phyloP scores from a whole-genome alignment of 1,139 yeast genomes.

The Taphrina deformans region DNA sequence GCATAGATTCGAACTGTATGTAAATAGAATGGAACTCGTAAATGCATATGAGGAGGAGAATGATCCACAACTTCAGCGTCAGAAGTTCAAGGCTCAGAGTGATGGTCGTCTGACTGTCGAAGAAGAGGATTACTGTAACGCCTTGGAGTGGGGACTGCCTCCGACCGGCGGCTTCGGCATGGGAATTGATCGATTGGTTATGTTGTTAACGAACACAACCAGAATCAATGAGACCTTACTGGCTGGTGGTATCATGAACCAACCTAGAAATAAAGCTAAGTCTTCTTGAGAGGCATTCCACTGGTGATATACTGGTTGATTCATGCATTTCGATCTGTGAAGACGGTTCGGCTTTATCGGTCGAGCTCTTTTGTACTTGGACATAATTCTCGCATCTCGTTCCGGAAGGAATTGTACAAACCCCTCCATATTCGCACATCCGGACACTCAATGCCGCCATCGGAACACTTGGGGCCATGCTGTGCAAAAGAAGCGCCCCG shows the following conservation, averaged over 20 bases:
- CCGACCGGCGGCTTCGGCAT: constrained; percentile 99
- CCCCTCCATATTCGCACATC: constrained; percentile 13
- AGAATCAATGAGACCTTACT: constrained; percentile 78
- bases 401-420: background rate
- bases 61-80: constrained; percentile 66
- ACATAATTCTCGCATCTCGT: constrained; percentile 20
- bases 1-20: constrained; percentile 77
- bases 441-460: background rate
- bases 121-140: constrained; percentile 67
- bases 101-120: constrained; percentile 64
- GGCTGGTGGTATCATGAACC: constrained; percentile 75
- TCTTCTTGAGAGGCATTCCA: background rate
- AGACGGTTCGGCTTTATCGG: background rate
- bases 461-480: constrained; percentile 20
- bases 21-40: constrained; percentile 75
- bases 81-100: constrained; percentile 63
- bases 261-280: background rate
- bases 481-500: constrained; percentile 12
- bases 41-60: constrained; percentile 98
- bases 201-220: constrained; percentile 65
- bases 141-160: constrained; percentile 90
- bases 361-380: constrained; percentile 11
- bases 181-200: constrained; percentile 84
- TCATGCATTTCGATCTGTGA: background rate
- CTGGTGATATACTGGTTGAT: background rate